Evolutionary conservation across 2,329 filamentous ascomycete species (phyloP), one percentile per base, ranked within the genome.

Genomic region (Penicillium italicum): DNA sequence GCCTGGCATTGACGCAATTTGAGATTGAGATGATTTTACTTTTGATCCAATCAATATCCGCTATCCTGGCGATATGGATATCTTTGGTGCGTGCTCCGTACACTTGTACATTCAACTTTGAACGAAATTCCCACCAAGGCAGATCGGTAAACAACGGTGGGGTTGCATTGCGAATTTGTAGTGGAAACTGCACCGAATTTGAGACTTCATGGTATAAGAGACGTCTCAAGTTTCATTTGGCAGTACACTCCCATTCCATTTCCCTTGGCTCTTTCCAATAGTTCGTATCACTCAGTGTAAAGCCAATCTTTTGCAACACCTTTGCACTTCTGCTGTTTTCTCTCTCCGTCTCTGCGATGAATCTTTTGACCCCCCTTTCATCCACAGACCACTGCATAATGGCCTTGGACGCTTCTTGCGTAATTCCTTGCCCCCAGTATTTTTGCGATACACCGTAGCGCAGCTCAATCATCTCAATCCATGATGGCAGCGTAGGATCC

Each of bases 391-490:
- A 69, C 14, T 52, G 38, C 59, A 68, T 66, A 5, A 66, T 40
- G 1, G 58, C 61, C 22, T 61, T 54, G 0, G 64, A 54, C 0
- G 66, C 66, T 36, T 61, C 59, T 36, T 58, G 62, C 7, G 61
- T 65, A 24, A 68, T 46, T 11, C 66, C 64, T n/a, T 46, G 42
- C 0, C 66, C 66, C 66, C 66, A 68, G 30, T 53, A 55, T 24
- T 55, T 34, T 1, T 61, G 60, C 6, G 62, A 55, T 6, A 68
- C 41, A 4, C 66, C 66, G 46, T 67, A 69, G 4, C 66, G 55
- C 4, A 69, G 11, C 51, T 69, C 66, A 8, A 68, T 55, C 65
- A 68, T 69, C 44, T 69, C 59, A 9, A 45, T 63, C 63, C 63
- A 66, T 8, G 58, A 50, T 11, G 62, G 61, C 9, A 61, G 37